Base-by-base conservation (phyloP, 1,284 basidiomycete species). In the Malassezia sp. region DNA sequence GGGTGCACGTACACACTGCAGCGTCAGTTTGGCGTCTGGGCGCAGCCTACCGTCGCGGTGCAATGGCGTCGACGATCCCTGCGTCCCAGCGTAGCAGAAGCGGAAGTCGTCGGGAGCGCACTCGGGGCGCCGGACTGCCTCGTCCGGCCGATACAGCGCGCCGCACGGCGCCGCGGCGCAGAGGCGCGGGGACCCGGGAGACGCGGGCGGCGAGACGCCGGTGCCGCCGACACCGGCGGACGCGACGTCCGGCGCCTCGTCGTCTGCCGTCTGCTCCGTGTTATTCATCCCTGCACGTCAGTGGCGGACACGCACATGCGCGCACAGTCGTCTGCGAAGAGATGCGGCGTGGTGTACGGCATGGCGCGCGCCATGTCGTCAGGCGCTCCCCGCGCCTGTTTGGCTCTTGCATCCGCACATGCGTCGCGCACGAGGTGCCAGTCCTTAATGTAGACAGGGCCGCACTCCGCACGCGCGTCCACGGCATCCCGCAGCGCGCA, bases 281-380 rank as follows among this genome's bases (percentile, higher is more conserved):
- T 67, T 63, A 54, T 64, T 60, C 59, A 67, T 66, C 63, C 45
- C 40, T 41, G 32, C 14, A 28, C 14, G 14, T n/a, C n/a, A n/a
- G n/a, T n/a, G n/a, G n/a, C n/a, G n/a, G 14, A 14, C 27, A 14
- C 8, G 7, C 27, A 14, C 27, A 28, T 56, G 45, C 74, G 74
- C 49, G 75, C 70, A 76, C 77, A 78, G 58, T 79, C 77, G 51
- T 79, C 77, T 50, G 56, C 42, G 40, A 77, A 74, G 5, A 75
- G 62, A 4, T 61, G 52, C 0, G 75, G 74, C 0, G 75, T 74
- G 4, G 41, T 44, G 51, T 78, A 79, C 10, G 77, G 71, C 26
- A 70, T 60, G 2, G 50, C 23, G 5, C 28, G 35, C 2, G 49
- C n/a, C n/a, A n/a, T n/a, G n/a, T n/a, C n/a, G n/a, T n/a, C 39